Evolutionary conservation across 2,329 filamentous ascomycete genomes (phyloP), one percentile per base, ranked within the genome.

Genomic region (Trichoderma breve): DNA sequence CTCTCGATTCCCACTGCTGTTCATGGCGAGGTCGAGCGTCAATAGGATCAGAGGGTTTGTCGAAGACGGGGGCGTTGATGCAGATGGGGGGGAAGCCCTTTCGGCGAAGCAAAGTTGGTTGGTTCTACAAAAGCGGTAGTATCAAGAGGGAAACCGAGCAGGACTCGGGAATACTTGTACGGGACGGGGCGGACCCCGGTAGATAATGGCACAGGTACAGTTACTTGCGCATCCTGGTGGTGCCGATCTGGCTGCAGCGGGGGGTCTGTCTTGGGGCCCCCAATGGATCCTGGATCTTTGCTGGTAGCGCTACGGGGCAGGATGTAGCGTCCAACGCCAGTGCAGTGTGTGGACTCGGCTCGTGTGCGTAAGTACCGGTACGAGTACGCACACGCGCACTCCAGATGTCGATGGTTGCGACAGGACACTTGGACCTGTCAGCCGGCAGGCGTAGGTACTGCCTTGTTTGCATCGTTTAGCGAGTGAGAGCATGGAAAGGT

Each of bases 241-340:
- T 51, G 65, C 71, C 65, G 66, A 70, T 70, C 71, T 57, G 58
- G 28, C 57, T 64, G 66, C 61, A 70, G 71, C 53, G 71, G 70
- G 60, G 60, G 61, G 30, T n/a, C 47, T 21, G n/a, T n/a, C n/a
- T 43, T 58, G 36, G 65, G 30, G 36, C 6, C 26, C 4, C 21
- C 36, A 28, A 30, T n/a, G 26, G 34, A 51, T 51, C 47, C 47
- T 21, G 34, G 62, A n/a, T 24, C 26, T 34, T 30, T 24, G 61
- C 7, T 47, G 39, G 21, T 36, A 36, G 57, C 30, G 57, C 18
- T 34, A 32, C 28, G 26, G 55, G 26, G 15, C 26, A 51, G n/a
- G 15, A n/a, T 51, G 47, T 51, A 58, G 55, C 55, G 57, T 14
- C 30, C 11, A 30, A 21, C 18, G 18, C 57, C 57, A 34, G 28